A percentile compares a stretch with the other conserved stretches of the same genome.
phyloP scores from a whole-genome alignment of 441 rosid genomes.

The Aleurites moluccanus region DNA sequence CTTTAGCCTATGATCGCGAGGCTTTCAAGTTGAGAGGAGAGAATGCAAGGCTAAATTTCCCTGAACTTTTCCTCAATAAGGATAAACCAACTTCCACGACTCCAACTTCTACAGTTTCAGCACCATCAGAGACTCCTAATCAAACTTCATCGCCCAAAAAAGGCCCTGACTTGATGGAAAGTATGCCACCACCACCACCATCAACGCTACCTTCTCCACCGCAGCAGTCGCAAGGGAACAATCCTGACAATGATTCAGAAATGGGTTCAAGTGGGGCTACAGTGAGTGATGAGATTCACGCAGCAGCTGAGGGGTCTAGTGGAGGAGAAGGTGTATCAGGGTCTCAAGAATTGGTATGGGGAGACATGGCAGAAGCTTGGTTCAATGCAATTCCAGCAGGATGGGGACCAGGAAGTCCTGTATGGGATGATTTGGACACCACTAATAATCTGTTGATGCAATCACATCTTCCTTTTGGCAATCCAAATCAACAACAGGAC shows the following conservation, averaged over 20 bases:
- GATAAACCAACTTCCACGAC: slow-evolving; percentile 36
- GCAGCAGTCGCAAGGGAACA: slow-evolving; percentile 30
- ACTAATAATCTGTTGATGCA: slow-evolving; percentile 46
- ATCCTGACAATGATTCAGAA: slow-evolving; percentile 41
- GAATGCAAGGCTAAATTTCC: slow-evolving; percentile 83
- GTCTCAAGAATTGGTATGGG: slow-evolving; percentile 59
- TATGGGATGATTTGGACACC: slow-evolving; percentile 89
- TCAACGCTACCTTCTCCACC: slow-evolving; percentile 10
- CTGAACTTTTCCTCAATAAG: slow-evolving; percentile 68
- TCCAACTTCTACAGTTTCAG: slow-evolving; percentile 39
- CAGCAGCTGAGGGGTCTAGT: slow-evolving; percentile 28
- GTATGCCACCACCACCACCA: slow-evolving; percentile 23
- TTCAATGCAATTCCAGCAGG: slow-evolving; percentile 74
- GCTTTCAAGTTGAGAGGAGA: slow-evolving; percentile 83
- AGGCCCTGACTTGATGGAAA: slow-evolving; percentile 7
- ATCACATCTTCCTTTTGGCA: slow-evolving; percentile 45
- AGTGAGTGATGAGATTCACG: slow-evolving; percentile 28
- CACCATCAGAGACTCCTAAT: slow-evolving; percentile 29
- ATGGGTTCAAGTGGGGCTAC: slow-evolving; percentile 36
- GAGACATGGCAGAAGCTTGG: slow-evolving; percentile 83
- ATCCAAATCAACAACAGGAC: slow-evolving; percentile 34
- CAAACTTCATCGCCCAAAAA: slow-evolving; percentile 28
- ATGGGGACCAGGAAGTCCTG: slow-evolving; percentile 93
- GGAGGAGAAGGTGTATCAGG: slow-evolving; percentile 38
- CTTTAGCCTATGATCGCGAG: slow-evolving; percentile 88